phyloP scores from a whole-genome alignment of 805 yeast genomes.

The Metschnikowia amazonensis region DNA sequence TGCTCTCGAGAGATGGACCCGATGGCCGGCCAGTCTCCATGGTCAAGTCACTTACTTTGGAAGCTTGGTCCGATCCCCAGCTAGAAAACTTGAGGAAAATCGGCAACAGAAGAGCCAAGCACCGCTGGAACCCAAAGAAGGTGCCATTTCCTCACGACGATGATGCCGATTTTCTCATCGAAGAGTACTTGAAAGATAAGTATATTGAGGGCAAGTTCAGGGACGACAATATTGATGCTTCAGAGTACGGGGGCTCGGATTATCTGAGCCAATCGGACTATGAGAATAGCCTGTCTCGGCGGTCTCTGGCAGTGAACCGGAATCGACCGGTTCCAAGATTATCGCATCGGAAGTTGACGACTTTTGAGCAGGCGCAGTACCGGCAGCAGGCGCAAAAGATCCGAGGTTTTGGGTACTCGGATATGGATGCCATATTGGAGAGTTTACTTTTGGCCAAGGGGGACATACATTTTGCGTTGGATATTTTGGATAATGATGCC shows the following conservation, averaged over 20 bases:
- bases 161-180: constrained; percentile 53
- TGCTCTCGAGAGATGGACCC: constrained; percentile 41
- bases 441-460: constrained; percentile 61
- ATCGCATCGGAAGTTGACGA: constrained; percentile 50
- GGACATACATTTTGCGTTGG: constrained; percentile 54
- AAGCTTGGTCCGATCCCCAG: constrained; percentile 61
- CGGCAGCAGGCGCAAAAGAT: constrained; percentile 43
- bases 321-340: constrained; percentile 34
- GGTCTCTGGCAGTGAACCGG: constrained; percentile 9
- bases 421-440: constrained; percentile 57
- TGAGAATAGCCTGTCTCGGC: constrained; percentile 16
- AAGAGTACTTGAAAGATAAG: constrained; percentile 60
- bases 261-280: constrained; percentile 4
- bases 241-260: constrained; percentile 32
- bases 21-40: constrained; percentile 47
- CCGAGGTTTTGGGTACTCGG: constrained; percentile 50
- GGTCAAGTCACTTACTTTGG: constrained; percentile 72
- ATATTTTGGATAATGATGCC: constrained; percentile 46
- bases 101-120: constrained; percentile 62
- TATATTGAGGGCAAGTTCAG: constrained; percentile 62
- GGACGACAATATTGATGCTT: constrained; percentile 32
- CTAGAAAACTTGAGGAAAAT: constrained; percentile 40
- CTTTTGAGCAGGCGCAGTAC: constrained; percentile 51
- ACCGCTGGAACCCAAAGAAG: constrained; percentile 64
- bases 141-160: constrained; percentile 75